Conservation (phyloP, 2,329 filamentous ascomycete species). For the Aureobasidium sp. region DNA sequence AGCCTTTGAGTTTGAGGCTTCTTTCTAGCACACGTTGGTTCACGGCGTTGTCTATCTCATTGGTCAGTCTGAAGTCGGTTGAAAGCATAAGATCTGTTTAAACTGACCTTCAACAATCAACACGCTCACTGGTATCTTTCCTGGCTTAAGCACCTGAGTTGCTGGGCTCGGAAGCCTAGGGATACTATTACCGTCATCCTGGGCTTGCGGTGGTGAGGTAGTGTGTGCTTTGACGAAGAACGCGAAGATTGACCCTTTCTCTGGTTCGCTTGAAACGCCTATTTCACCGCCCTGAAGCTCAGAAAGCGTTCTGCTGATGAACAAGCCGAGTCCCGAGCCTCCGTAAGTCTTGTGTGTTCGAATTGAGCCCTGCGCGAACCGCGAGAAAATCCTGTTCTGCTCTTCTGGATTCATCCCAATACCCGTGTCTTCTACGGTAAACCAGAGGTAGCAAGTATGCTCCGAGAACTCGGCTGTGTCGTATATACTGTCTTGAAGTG, state of each 20-base stretch:
- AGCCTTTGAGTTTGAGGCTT: conserved; percentile 21
- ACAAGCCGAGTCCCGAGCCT: conserved; percentile 58
- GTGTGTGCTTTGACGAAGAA: conserved; percentile 44
- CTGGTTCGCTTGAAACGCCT: conserved; percentile 48
- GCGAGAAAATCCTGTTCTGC: conserved; percentile 47
- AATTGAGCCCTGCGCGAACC: conserved; percentile 58
- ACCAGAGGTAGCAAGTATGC: conserved; percentile 27
- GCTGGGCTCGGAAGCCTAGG: conserved; percentile 23
- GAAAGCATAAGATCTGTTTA: conserved; percentile 18
- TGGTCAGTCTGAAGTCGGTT: conserved; percentile 16
- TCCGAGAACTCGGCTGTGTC: conserved; percentile 29
- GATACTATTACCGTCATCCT: conserved; percentile 28
- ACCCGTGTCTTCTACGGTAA: conserved; percentile 29
- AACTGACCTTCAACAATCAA: conserved; percentile 22
- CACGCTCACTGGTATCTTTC: conserved; percentile 21
- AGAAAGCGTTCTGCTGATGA: conserved; percentile 56
- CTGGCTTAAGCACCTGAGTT: conserved; percentile 27
- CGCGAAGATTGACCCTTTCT: conserved; percentile 53
- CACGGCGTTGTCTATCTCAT: conserved; percentile 15
- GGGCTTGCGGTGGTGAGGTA: conserved; percentile 20
- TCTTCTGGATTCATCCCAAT: conserved; percentile 28
- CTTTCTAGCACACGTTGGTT: conserved; percentile 24
- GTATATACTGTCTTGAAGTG: conserved; percentile 16
- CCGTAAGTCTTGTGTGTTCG: conserved; percentile 59
- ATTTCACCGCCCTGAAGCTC: conserved; percentile 61